Evolutionary conservation across 192 early-diverging fungal species (phyloP).

Genomic region (Coemansia nantahalensis): DNA sequence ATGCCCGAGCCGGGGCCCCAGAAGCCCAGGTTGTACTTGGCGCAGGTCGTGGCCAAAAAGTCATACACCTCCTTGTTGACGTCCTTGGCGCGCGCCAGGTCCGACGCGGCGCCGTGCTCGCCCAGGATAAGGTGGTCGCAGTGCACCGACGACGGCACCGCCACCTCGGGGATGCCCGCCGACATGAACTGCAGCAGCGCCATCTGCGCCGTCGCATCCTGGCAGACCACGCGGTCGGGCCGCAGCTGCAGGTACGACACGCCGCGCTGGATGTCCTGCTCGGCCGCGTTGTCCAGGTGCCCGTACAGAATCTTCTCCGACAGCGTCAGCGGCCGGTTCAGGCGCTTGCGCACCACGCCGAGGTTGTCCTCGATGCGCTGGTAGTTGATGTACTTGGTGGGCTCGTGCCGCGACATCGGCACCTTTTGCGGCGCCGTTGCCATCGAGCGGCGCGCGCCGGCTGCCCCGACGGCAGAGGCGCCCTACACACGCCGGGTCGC

Average conservation of each 20-base stretch:
- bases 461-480: constrained; percentile 4
- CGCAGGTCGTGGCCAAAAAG: constrained; percentile 78
- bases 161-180: constrained; percentile 78
- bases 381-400: constrained; percentile 97
- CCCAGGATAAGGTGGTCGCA: constrained; percentile 98
- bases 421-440: constrained; percentile 66
- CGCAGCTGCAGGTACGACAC: constrained; percentile 92
- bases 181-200: constrained; percentile 98
- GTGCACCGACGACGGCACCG: constrained; percentile 91
- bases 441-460: constrained; percentile 39
- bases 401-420: constrained; percentile 87
- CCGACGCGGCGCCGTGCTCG: constrained; percentile 75
- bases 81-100: constrained; percentile 78
- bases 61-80: constrained; percentile 94
- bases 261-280: constrained; percentile 93
- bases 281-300: constrained; percentile 92
- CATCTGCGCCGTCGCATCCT: constrained; percentile 98
- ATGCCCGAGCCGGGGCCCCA: constrained; percentile 94
- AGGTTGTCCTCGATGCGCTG: constrained; percentile 94
- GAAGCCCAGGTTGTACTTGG: constrained; percentile 95
- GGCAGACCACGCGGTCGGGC: constrained; percentile 98
- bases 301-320: constrained; percentile 99
- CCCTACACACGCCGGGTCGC: no score
- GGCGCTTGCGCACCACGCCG: constrained; percentile 86
- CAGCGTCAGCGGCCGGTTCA: constrained; percentile 87